Evolutionary conservation across 2,329 filamentous ascomycete genomes (phyloP), one percentile per base, ranked within the genome.

Genomic region (Alternaria ventricosa): DNA sequence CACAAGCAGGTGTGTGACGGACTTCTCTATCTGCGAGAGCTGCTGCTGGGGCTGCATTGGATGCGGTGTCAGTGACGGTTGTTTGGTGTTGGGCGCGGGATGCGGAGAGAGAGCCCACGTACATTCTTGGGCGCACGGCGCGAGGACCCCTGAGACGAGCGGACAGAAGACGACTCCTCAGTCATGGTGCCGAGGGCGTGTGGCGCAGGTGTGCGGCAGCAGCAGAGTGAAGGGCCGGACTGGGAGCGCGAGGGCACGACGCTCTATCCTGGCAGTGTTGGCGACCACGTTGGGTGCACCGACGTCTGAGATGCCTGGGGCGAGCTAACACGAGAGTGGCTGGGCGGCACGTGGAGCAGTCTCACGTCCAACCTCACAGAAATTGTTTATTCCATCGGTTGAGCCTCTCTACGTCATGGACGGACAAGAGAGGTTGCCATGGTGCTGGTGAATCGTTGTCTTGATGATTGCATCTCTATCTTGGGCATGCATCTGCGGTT

Each of bases 11-110:
- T 99, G 96, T 28, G 72, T 77, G 68, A 99, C 96, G 79, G 94
- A 97, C 85, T 97, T 98, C 84, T 99, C 96, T 81, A 99, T 99
- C 81, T 97, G 95, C 56, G 95, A 97, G 71, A 99, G 87, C 71
- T 93, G 85, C 85, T 92, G 84, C 84, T 89, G 84, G 81, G 89
- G 84, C 90, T 92, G 75, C 67, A 71, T 71, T 47, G 51, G 50
- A 60, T 50, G 63, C 27, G 60, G 45, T 23, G 67, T 74, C 64
- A 75, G 73, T 58, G 61, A 57, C 54, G 57, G 63, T 12, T 49
- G 36, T 57, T 47, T 47, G 55, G 56, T 28, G 56, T 44, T 46
- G 61, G 55, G 59, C 50, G 64, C 54, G 49, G 59, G 55, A 60
- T 57, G 59, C 49, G 53, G 30, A 65, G 51, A 27, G 60, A 22